Evolutionary conservation across 163 green algal genomes (phyloP), one percentile per base, ranked within the genome.

Genomic region (Scenedesmus sp.): DNA sequence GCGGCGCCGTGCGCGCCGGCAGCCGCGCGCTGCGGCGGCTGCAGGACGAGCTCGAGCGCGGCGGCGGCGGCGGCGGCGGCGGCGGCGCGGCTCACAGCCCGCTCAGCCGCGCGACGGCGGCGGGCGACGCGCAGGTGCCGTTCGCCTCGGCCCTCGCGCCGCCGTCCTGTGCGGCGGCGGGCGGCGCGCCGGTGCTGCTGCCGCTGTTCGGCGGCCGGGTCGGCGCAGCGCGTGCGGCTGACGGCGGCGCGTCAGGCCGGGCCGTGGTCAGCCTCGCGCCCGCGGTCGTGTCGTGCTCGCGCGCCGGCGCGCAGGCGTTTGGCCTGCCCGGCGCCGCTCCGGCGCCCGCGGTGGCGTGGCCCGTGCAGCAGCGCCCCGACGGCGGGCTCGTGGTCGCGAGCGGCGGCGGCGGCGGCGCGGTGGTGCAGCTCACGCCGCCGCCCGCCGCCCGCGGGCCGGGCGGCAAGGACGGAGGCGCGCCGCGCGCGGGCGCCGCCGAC

Each of bases 11-110:
- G 13, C 24, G 13, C 36, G 58, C 44, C 29, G 45, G 71, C 20
- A 64, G 31, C 9, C 29, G 71, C 6, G 71, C 71, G 3, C 58
- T 80, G 22, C 45, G 71, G 29, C 58, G 58, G 11, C 45, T 80
- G 71, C 71, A 80, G 48, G 58, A 58, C 33, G 71, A 80, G 54
- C n/a, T 80, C 9, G 71, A 80, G n/a, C 26, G 71, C 18, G 71
- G 58, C 47, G 53, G 53, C 69, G 48, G 54, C 54, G 29, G 62
- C 62, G 34, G 62, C 47, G n/a, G 47, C 69, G 26, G 53, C 53
- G 7, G 34, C 39, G 28, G 36, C 63, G 22, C 13, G 54, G 53
- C 64, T 34, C 69, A 31, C 18, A 36, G 62, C n/a, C 17, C 42
- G 18, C 50, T 1, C 22, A 60, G 69, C 7, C 15, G 34, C 22